These are phyloP conservation scores for Pestalotiopsis fici DNA, from an alignment of 2,329 filamentous ascomycete genomes.

Conservation along the genomic window DNA sequence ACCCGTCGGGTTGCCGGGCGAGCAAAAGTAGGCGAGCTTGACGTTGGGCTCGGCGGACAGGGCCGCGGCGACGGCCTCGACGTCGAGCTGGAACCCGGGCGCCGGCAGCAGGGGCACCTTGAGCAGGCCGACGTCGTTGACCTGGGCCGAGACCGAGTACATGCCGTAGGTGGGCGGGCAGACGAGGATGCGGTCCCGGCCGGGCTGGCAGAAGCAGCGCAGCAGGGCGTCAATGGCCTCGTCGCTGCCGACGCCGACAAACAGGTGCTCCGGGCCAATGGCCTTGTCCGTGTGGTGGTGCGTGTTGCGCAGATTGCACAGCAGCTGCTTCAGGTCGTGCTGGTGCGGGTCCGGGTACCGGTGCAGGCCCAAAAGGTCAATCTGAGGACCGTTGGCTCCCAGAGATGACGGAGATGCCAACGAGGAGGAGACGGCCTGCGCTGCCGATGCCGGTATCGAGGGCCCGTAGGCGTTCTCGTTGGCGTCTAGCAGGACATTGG, in stretches of 20 bases:
- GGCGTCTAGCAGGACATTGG: constrained; percentile 92
- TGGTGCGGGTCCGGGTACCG: constrained; percentile 98
- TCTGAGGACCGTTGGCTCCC: constrained; percentile 46
- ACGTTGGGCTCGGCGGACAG: constrained; percentile 64
- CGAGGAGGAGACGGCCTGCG: constrained; percentile 30
- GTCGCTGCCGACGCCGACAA: constrained; percentile 93
- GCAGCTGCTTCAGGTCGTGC: constrained; percentile 76
- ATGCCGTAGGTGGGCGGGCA: constrained; percentile 98
- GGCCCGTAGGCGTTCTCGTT: constrained; percentile 98
- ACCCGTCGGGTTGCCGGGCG: constrained; percentile 92
- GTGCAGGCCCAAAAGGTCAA: constrained; percentile 83
- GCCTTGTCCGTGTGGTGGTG: constrained; percentile 74
- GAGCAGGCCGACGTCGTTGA: constrained; percentile 87
- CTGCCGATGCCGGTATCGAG: constrained; percentile 59
- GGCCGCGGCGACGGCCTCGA: constrained; percentile 65
- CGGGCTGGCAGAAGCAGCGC: constrained; percentile 88
- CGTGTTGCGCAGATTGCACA: constrained; percentile 87
- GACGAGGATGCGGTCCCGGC: constrained; percentile 85
- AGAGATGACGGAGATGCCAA: constrained; percentile 32
- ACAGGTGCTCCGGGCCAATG: constrained; percentile 80
- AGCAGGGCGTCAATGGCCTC: constrained; percentile 95
- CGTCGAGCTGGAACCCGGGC: constrained; percentile 73
- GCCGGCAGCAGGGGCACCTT: constrained; percentile 79
- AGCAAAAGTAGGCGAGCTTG: constrained; percentile 92
- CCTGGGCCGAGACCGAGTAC: constrained; percentile 92